A percentile compares a stretch with the other conserved stretches of the same genome.
phyloP scores from a whole-genome alignment of 768 basidiomycete species.

The Suillus tomentosus region DNA sequence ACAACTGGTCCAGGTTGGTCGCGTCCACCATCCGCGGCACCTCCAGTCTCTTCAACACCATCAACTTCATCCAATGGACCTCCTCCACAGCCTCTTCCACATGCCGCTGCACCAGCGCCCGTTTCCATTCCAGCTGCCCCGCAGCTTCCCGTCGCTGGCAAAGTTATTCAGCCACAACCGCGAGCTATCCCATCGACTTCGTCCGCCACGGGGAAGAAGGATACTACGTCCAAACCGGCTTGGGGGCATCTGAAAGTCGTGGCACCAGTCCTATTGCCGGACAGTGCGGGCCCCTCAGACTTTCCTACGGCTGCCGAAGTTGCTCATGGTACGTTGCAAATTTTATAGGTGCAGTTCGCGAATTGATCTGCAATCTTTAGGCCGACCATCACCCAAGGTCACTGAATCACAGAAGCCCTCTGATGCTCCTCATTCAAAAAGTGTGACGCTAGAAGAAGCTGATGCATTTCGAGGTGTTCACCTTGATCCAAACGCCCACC shows the following conservation, averaged over 20 bases:
- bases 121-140: conserved; percentile 37
- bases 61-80: conserved; percentile 44
- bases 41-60: conserved; percentile 56
- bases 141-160: conserved; percentile 59
- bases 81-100: conserved; percentile 47
- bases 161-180: conserved; percentile 67
- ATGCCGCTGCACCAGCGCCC: conserved; percentile 34
- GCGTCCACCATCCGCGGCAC: conserved; percentile 71
- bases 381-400: conserved; percentile 23
- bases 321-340: conserved; percentile 64
- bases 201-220: conserved; percentile 37
- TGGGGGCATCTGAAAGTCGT: conserved; percentile 67
- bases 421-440: conserved; percentile 50
- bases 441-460: conserved; percentile 77
- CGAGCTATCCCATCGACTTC: conserved; percentile 38
- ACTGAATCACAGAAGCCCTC: conserved; percentile 47
- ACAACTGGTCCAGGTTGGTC: conserved; percentile 74
- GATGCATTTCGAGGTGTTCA: conserved; percentile 96
- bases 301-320: conserved; percentile 98
- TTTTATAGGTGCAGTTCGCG: conserved; percentile 14
- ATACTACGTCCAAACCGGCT: conserved; percentile 50
- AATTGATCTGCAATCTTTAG: background rate
- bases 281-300: conserved; percentile 56
- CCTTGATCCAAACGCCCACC: conserved; percentile 89
- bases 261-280: conserved; percentile 36